phyloP scores from a whole-genome alignment of 305 asterid genomes.

The Fraxinus paxiana region DNA sequence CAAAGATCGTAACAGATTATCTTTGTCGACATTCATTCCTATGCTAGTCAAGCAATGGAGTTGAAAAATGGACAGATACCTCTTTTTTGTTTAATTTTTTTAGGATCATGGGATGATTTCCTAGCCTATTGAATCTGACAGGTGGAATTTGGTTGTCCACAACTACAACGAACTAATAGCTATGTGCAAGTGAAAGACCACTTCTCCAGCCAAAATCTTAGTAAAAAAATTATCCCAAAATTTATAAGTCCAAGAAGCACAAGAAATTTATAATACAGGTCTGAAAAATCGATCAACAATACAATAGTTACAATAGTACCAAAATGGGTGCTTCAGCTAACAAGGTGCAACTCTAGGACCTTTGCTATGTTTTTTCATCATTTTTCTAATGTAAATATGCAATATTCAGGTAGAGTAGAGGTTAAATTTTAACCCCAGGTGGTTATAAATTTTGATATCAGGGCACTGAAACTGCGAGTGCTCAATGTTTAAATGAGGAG shows the following conservation, averaged over 20 bases:
- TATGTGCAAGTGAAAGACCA: constrained; percentile 18
- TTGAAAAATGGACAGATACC: not conserved
- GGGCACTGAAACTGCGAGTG: constrained; percentile 17
- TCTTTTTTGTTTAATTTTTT: not conserved
- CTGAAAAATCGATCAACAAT: constrained; percentile 1
- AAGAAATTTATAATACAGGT: not conserved
- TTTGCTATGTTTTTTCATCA: not conserved
- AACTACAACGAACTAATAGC: not conserved
- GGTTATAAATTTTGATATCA: not conserved
- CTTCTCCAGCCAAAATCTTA: constrained; percentile 19
- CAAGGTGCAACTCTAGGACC: constrained; percentile 31
- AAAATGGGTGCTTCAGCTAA: constrained; percentile 36
- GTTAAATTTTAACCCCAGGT: not conserved
- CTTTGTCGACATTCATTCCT: not conserved
- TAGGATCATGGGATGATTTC: not conserved
- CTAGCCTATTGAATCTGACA: not conserved
- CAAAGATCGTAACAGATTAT: not conserved
- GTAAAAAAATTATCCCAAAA: not conserved
- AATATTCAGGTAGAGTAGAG: not conserved
- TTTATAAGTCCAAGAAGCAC: not conserved
- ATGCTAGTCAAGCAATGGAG: not conserved
- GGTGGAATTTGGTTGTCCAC: not conserved
- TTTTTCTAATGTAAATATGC: not conserved
- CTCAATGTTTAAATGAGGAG: constrained; percentile 33
- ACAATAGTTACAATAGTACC: not conserved